Base-by-base conservation (phyloP, 1,139 yeast genomes). In the Kodamaea anthophila region DNA sequence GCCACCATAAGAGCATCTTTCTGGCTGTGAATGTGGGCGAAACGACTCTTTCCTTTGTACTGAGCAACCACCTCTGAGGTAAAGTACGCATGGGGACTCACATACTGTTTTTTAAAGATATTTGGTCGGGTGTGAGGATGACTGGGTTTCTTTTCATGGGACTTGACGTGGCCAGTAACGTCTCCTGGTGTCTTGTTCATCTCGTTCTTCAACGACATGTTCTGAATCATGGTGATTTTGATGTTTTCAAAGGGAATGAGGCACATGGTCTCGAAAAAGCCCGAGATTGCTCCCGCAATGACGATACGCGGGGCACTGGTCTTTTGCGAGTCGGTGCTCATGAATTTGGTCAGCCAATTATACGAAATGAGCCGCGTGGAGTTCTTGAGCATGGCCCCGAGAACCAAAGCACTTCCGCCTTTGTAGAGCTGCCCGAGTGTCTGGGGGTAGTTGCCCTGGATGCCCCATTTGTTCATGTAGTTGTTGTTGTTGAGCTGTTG, bases 171-270 rank as follows among this genome's bases (percentile, higher is more conserved):
- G 11, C 60, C 61, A 2, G 65, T 53, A 10, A 59, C 52, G 37
- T 60, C 63, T 7, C 44, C 44, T 6, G 38, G 37, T 3, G 27
- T 24, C 11, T 47, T 44, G 19, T 47, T 34, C 16, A 57, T 39
- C 37, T 66, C 74, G 32, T 64, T 65, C 19, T 39, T 44, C 34
- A 65, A 48, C 4, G 59, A 41, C 55, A 58, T 64, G 44, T 79
- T 74, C 47, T 88, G 95, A 39, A 88, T 78, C 91, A 86, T 79
- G 9, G 86, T 71, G 5, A 85, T 80, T 51, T 88, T 87, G 42
- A 87, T 69, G 49, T 79, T 84, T 47, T 91, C 98, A 55, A 91
- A 88, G 0, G 98, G 98, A 15, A 91, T 83, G 18, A 91, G 74
- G 65, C 87, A 73, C 24, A 86, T 44, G 5, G 94, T 78, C 54